These are phyloP conservation scores for Singerocomus rubriflavus DNA, from an alignment of 1,284 basidiomycete species.

Conservation along the genomic window DNA sequence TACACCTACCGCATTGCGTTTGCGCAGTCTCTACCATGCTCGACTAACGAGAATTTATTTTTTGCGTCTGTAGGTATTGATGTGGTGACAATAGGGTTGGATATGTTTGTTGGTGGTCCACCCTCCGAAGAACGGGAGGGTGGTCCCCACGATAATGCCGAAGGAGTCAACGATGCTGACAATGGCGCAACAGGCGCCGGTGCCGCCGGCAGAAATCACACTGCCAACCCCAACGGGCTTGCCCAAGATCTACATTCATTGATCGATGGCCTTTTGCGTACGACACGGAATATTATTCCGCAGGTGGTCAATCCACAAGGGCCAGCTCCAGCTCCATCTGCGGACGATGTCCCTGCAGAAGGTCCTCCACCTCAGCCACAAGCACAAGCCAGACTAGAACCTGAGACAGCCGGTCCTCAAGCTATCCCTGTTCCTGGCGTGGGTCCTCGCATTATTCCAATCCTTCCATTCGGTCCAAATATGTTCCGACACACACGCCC, in stretches of 20 bases:
- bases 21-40: conserved; percentile 20
- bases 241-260: conserved; percentile 26
- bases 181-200: conserved; percentile 4
- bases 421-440: background rate
- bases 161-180: background rate
- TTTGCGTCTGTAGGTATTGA: conserved; percentile 19
- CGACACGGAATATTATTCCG: conserved; percentile 26
- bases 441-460: conserved; percentile 16
- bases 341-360: background rate
- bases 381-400: conserved; percentile 3
- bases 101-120: conserved; percentile 30
- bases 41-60: conserved; percentile 15
- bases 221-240: conserved; percentile 16
- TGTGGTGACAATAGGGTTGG: conserved; percentile 29
- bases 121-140: conserved; percentile 9
- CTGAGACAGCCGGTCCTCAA: conserved; percentile 11
- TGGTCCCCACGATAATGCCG: conserved; percentile 10
- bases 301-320: conserved; percentile 20
- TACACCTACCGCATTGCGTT: background rate
- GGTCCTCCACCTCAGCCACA: conserved; percentile 14
- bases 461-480: conserved; percentile 18
- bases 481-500: conserved; percentile 29
- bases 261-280: conserved; percentile 24
- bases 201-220: conserved; percentile 17
- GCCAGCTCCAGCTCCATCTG: background rate